phyloP scores from a whole-genome alignment of 2,329 filamentous ascomycete genomes.

The Seiridium unicorne region DNA sequence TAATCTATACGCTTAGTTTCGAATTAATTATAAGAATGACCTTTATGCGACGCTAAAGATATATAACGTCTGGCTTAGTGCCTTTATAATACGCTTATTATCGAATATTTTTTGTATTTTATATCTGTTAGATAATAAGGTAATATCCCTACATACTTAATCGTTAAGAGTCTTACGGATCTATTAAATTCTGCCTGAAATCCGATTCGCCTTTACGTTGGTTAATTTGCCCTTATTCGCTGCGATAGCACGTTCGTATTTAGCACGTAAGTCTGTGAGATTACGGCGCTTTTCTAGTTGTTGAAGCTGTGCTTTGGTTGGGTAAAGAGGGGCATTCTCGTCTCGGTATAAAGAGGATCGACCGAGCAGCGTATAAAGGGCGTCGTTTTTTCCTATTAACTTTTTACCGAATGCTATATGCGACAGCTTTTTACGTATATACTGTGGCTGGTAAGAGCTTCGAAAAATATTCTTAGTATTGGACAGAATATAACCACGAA shows the following conservation, averaged over 20 bases:
- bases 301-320: not conserved
- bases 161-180: not conserved
- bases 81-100: too few relatives aligned
- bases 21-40: too few relatives aligned
- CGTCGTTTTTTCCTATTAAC: not conserved
- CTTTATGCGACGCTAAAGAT: too few relatives aligned
- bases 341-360: not conserved
- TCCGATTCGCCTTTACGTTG: not conserved
- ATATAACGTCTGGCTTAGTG: too few relatives aligned
- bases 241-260: not conserved
- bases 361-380: not conserved
- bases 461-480: not conserved
- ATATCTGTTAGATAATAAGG: too few relatives aligned
- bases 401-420: not conserved
- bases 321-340: not conserved
- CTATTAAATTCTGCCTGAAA: not conserved
- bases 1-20: too few relatives aligned
- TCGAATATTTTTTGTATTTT: too few relatives aligned
- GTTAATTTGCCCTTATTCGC: not conserved
- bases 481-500: not conserved
- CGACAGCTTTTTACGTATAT: not conserved
- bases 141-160: too few relatives aligned
- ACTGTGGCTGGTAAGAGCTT: not conserved
- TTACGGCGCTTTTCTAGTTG: not conserved
- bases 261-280: not conserved